Conservation (phyloP, 106 monocot species). For the Gastrodia elata region DNA sequence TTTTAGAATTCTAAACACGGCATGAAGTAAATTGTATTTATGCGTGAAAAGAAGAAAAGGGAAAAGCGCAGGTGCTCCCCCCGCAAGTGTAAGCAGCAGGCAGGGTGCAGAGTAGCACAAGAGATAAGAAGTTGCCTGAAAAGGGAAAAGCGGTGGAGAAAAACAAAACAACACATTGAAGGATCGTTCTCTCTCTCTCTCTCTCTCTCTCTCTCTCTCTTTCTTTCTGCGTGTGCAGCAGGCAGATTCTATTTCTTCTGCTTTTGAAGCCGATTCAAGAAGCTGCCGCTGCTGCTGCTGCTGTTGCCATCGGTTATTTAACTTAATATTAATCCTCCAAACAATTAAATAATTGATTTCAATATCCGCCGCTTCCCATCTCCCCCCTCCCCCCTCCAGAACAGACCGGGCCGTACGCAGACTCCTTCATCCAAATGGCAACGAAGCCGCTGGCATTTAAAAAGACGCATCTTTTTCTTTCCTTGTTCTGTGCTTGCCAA, state of each 20-base stretch:
- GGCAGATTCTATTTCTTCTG: background rate
- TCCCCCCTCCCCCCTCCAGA: no score
- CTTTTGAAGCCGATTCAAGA: no score
- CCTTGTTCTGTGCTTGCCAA: background rate
- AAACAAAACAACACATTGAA: background rate
- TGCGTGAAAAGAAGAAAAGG: conserved; percentile 14
- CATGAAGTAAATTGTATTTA: background rate
- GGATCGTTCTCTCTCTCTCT: conserved; percentile 1
- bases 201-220: conserved; percentile 7
- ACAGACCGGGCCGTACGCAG: conserved; percentile 7
- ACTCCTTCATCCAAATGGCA: conserved; percentile 6
- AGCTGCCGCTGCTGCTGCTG: no score
- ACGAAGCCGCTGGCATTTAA: conserved; percentile 7
- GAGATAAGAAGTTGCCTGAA: conserved; percentile 1
- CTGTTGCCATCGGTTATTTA: no score
- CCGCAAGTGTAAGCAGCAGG: background rate
- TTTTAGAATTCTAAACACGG: background rate
- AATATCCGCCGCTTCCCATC: background rate
- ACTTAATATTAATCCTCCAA: no score
- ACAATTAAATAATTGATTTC: no score
- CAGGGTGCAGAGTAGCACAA: no score
- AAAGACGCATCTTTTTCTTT: conserved; percentile 6
- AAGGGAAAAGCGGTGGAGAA: background rate
- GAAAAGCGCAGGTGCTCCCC: conserved; percentile 11
- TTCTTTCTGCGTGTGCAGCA: no score